Evolutionary conservation across 148 eudicot species (phyloP).

Genomic region (Diospyros lotus): DNA sequence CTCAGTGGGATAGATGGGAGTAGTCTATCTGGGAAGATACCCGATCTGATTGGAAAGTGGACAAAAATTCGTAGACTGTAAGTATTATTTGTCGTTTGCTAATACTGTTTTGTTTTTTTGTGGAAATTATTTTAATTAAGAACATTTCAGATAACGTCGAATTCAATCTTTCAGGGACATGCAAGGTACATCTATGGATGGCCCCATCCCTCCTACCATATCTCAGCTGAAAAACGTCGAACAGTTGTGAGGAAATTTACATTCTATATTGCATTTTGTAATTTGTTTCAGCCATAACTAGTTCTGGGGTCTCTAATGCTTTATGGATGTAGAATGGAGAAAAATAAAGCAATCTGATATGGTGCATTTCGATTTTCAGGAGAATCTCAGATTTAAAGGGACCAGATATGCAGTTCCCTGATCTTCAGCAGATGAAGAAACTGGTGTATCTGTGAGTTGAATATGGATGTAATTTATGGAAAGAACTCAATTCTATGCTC

Average conservation of each 20-base stretch:
- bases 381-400: conserved; percentile 66
- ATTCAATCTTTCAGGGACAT: conserved; percentile 43
- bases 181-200: conserved; percentile 76
- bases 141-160: background rate
- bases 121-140: background rate
- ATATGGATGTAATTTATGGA: background rate
- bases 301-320: background rate
- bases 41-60: conserved; percentile 69
- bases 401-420: conserved; percentile 40
- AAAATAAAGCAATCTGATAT: conserved; percentile 9
- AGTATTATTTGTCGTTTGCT: conserved; percentile 22
- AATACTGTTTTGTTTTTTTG: background rate
- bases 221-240: conserved; percentile 39
- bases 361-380: conserved; percentile 39
- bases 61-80: conserved; percentile 44
- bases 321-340: background rate
- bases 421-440: conserved; percentile 30
- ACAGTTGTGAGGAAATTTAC: conserved; percentile 44
- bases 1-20: conserved; percentile 78
- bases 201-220: conserved; percentile 69
- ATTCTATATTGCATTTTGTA: background rate
- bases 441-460: conserved; percentile 48
- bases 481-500: background rate
- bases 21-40: conserved; percentile 60
- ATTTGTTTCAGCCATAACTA: background rate